These are phyloP conservation scores for Aspergillus campestris DNA, from an alignment of 495 filamentous ascomycete genomes.

Conservation along the genomic window DNA sequence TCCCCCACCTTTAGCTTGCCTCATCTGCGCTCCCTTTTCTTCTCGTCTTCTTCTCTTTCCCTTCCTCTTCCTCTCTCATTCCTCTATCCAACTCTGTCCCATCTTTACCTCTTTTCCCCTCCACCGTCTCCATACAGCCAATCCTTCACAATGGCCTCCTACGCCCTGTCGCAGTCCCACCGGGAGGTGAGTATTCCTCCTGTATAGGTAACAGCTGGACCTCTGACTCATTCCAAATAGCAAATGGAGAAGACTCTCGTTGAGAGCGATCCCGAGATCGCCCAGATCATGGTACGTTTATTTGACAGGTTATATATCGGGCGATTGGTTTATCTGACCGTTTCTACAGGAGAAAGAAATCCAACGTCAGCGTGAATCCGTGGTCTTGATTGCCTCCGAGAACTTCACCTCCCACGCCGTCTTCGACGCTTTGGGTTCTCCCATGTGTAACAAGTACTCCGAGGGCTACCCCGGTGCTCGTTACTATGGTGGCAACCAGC, in stretches of 20 bases:
- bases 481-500: slow-evolving; percentile 99
- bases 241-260: slow-evolving; percentile 84
- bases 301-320: slow-evolving; percentile 32
- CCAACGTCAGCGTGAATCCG: slow-evolving; percentile 94
- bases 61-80: slow-evolving; percentile 12
- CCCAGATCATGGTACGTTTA: slow-evolving; percentile 81
- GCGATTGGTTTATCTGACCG: not conserved
- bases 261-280: slow-evolving; percentile 83
- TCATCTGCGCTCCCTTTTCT: not conserved
- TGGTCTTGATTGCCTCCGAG: slow-evolving; percentile 97
- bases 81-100: slow-evolving; percentile 5
- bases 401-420: slow-evolving; percentile 99
- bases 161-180: slow-evolving; percentile 84
- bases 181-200: slow-evolving; percentile 58
- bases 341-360: slow-evolving; percentile 76
- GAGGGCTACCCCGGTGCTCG: slow-evolving; percentile 97
- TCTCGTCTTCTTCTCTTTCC: slow-evolving; percentile 1
- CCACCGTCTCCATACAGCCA: no score
- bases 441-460: slow-evolving; percentile 99
- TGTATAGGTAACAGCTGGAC: slow-evolving; percentile 7
- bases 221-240: slow-evolving; percentile 52
- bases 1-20: slow-evolving; percentile 1
- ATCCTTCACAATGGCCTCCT: slow-evolving; percentile 49
- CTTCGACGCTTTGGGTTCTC: slow-evolving; percentile 89
- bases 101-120: slow-evolving; percentile 4